Evolutionary conservation across 306 rosid species (phyloP).

Genomic region (Acacia confusa): DNA sequence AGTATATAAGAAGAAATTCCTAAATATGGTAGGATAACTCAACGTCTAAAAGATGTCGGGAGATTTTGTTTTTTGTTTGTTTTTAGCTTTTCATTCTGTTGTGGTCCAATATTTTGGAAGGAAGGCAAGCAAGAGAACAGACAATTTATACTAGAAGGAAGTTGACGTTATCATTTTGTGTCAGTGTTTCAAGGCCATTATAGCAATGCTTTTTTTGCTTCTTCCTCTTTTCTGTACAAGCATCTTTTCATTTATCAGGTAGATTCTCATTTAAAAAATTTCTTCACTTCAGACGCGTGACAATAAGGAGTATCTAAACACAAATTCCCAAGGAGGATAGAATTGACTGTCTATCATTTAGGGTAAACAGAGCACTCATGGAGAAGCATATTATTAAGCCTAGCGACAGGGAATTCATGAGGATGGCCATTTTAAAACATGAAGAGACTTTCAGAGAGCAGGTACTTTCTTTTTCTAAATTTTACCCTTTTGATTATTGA

Average conservation of each 20-base stretch:
- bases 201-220: conserved; percentile 19
- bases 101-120: conserved; percentile 63
- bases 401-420: conserved; percentile 77
- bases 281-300: conserved; percentile 39
- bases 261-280: conserved; percentile 25
- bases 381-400: conserved; percentile 63
- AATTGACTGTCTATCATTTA: conserved; percentile 22
- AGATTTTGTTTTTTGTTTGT: conserved; percentile 45
- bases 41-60: conserved; percentile 36
- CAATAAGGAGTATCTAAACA: conserved; percentile 34
- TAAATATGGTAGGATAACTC: conserved; percentile 34
- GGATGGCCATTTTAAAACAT: conserved; percentile 86
- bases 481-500: neutral
- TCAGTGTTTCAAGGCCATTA: conserved; percentile 36
- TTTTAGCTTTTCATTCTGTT: conserved; percentile 33
- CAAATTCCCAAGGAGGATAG: conserved; percentile 26
- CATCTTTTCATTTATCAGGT: conserved; percentile 31
- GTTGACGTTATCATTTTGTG: conserved; percentile 45
- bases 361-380: conserved; percentile 45
- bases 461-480: conserved; percentile 45
- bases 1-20: conserved; percentile 34
- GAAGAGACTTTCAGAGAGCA: conserved; percentile 92
- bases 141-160: conserved; percentile 51
- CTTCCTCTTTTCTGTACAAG: conserved; percentile 28
- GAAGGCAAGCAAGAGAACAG: conserved; percentile 42